These are phyloP conservation scores for Sclerotinia borealis DNA, from an alignment of 2,329 filamentous ascomycete genomes.

Conservation along the genomic window DNA sequence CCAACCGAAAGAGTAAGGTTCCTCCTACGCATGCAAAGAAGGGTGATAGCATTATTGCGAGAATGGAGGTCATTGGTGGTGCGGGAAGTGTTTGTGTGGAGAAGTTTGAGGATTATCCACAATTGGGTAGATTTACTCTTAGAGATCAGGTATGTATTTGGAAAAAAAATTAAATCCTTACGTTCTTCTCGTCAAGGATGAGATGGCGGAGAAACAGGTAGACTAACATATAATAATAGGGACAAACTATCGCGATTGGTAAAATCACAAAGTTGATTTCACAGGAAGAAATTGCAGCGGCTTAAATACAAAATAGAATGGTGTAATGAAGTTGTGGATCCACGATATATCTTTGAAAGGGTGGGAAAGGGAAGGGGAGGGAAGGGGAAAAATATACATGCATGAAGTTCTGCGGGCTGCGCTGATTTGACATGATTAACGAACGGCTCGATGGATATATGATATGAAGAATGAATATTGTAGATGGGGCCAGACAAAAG, in stretches of 20 bases:
- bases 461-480: neutral
- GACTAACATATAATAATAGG: slow-evolving; percentile 46
- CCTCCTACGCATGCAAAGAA: slow-evolving; percentile 85
- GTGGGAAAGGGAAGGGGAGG: neutral
- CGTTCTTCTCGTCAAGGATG: neutral
- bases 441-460: neutral
- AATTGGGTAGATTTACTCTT: slow-evolving; percentile 85
- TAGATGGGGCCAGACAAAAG: neutral
- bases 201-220: neutral
- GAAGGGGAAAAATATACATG: neutral
- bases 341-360: neutral
- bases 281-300: slow-evolving; percentile 20
- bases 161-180: slow-evolving; percentile 17
- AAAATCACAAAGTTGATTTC: slow-evolving; percentile 91
- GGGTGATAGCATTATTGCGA: slow-evolving; percentile 80
- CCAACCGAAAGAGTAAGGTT: slow-evolving; percentile 85
- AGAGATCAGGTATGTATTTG: slow-evolving; percentile 64
- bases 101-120: slow-evolving; percentile 90
- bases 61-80: slow-evolving; percentile 79
- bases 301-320: neutral
- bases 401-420: neutral
- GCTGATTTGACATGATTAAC: neutral
- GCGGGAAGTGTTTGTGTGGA: slow-evolving; percentile 88
- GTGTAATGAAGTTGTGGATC: neutral
- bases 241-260: slow-evolving; percentile 98